Evolutionary conservation across 805 yeast species (phyloP).

Genomic region (Saccharomycopsis fodiens): DNA sequence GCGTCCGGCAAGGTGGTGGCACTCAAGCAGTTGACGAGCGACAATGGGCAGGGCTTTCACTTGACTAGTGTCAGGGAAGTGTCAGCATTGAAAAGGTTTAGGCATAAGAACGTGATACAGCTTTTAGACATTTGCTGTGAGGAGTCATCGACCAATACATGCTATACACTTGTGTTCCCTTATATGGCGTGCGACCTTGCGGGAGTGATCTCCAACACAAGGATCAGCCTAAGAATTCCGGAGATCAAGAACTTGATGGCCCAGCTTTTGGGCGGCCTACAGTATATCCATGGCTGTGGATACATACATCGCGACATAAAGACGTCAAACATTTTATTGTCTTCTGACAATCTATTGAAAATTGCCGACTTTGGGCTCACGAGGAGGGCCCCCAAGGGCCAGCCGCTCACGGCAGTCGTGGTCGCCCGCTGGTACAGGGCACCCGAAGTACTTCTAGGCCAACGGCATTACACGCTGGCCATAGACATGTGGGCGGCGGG

Average conservation of each 20-base stretch:
- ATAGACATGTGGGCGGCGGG: conserved; percentile 98
- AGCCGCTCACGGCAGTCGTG: conserved; percentile 56
- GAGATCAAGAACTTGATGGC: conserved; percentile 78
- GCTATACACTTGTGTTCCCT: conserved; percentile 72
- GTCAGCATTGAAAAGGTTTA: conserved; percentile 62
- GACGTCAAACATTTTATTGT: conserved; percentile 88
- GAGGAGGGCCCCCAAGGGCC: conserved; percentile 52
- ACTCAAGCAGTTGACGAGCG: conserved; percentile 64
- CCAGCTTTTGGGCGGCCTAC: conserved; percentile 74
- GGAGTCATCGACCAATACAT: neutral
- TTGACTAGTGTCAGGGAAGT: conserved; percentile 93
- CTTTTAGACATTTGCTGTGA: conserved; percentile 64
- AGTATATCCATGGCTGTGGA: conserved; percentile 62
- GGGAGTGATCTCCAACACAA: conserved; percentile 79
- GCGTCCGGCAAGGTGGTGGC: conserved; percentile 66
- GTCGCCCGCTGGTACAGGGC: conserved; percentile 98
- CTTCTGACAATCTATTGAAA: conserved; percentile 67
- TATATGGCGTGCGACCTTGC: conserved; percentile 90
- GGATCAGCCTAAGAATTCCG: conserved; percentile 47
- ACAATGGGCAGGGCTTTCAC: conserved; percentile 54
- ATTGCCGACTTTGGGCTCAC: conserved; percentile 97
- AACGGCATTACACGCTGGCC: conserved; percentile 81
- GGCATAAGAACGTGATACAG: conserved; percentile 66
- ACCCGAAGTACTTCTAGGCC: conserved; percentile 86
- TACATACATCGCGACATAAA: conserved; percentile 85